Conservation (phyloP, 768 basidiomycete species). For the Xerocomellus amylosporus region DNA sequence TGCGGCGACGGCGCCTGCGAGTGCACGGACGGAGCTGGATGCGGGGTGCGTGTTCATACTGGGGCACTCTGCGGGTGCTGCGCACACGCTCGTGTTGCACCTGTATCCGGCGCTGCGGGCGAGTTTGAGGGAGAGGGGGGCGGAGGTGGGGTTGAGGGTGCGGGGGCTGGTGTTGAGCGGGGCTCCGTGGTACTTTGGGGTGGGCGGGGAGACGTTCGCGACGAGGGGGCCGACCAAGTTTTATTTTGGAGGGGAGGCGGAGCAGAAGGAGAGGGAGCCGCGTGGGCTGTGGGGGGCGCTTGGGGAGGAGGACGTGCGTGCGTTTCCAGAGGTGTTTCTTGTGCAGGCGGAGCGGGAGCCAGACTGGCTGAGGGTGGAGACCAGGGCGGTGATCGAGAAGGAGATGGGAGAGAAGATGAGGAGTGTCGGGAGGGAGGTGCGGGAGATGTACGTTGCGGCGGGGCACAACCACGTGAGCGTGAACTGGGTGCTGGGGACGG, state of each 20-base stretch:
- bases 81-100: conserved; percentile 46
- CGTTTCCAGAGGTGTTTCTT: conserved; percentile 47
- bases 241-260: conserved; percentile 41
- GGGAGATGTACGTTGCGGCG: conserved; percentile 36
- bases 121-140: conserved; percentile 30
- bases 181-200: conserved; percentile 42
- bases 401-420: conserved; percentile 38
- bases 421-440: conserved; percentile 15
- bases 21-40: conserved; percentile 33
- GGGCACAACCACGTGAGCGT: conserved; percentile 67
- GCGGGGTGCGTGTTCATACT: conserved; percentile 44
- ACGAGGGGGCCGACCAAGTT: conserved; percentile 22
- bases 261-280: conserved; percentile 41
- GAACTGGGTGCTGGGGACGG: conserved; percentile 47
- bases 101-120: conserved; percentile 31
- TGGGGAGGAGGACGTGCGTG: conserved; percentile 32
- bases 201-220: conserved; percentile 26
- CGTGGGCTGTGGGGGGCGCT: conserved; percentile 40
- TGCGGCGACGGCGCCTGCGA: conserved; percentile 1
- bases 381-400: conserved; percentile 37
- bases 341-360: conserved; percentile 56
- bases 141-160: conserved; percentile 28
- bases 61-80: conserved; percentile 63
- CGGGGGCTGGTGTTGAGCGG: conserved; percentile 47
- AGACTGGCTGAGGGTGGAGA: conserved; percentile 37